Conservation (phyloP, 768 basidiomycete species). For the Hortiboletus flavorubellus region DNA sequence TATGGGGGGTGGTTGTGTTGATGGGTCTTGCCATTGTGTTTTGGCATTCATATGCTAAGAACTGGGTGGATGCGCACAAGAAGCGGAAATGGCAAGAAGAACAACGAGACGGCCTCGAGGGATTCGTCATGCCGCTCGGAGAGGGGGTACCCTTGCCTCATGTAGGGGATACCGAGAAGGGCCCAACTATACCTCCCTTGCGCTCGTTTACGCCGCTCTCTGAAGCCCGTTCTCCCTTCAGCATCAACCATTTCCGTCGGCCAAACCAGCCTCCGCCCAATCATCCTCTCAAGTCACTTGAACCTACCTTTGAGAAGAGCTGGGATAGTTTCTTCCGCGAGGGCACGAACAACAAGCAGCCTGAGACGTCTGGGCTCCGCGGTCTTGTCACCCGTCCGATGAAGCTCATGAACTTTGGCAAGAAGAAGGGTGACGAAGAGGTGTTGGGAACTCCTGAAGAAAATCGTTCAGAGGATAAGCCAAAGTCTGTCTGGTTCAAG, state of each 20-base stretch:
- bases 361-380: constrained; percentile 24
- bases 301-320: constrained; percentile 37
- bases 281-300: constrained; percentile 26
- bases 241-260: constrained; percentile 36
- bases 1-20: constrained; percentile 82
- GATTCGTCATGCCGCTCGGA: constrained; percentile 32
- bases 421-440: constrained; percentile 35
- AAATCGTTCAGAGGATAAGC: constrained; percentile 25
- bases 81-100: constrained; percentile 50
- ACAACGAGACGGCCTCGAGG: constrained; percentile 48
- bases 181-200: constrained; percentile 24
- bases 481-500: constrained; percentile 35
- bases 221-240: constrained; percentile 30
- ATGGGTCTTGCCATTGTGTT: constrained; percentile 70
- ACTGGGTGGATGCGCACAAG: constrained; percentile 44
- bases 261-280: constrained; percentile 30
- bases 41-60: constrained; percentile 65
- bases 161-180: constrained; percentile 26
- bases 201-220: constrained; percentile 53
- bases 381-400: constrained; percentile 31
- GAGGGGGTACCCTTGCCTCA: constrained; percentile 15
- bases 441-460: constrained; percentile 10
- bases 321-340: constrained; percentile 45
- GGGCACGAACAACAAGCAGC: constrained; percentile 14
- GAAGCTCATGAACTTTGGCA: constrained; percentile 45